These are phyloP conservation scores for Graphiopsis chlorocephala DNA, from an alignment of 2,329 filamentous ascomycete genomes.

Conservation along the genomic window DNA sequence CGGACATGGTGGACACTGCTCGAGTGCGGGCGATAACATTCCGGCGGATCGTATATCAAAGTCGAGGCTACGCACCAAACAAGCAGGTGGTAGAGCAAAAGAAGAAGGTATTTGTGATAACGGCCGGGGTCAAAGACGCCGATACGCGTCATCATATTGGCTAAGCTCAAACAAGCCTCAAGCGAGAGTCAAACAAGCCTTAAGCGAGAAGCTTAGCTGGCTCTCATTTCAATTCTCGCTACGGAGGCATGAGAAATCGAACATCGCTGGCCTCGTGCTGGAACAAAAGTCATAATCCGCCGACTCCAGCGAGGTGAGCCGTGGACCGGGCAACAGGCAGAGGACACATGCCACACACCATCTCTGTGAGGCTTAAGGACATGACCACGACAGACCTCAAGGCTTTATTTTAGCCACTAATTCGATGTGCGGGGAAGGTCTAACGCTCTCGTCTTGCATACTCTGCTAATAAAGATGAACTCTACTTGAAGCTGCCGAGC, in stretches of 20 bases:
- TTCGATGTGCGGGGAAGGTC: not conserved
- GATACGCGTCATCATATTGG: not conserved
- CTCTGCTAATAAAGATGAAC: not conserved
- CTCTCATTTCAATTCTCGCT: no score
- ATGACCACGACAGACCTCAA: not conserved
- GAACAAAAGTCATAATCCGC: not conserved
- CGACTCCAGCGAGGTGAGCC: not conserved
- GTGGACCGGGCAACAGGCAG: not conserved
- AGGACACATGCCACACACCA: not conserved
- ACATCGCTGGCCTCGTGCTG: not conserved
- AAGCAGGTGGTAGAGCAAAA: not conserved
- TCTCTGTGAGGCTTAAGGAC: not conserved
- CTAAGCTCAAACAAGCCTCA: conserved; percentile 1
- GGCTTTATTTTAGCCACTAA: not conserved
- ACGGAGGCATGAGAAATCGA: no score
- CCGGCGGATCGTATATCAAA: not conserved
- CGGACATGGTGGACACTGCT: not conserved
- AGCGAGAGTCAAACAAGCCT: not conserved
- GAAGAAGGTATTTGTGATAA: not conserved
- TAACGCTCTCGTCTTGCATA: no score
- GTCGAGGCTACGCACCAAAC: not conserved
- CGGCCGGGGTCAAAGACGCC: not conserved
- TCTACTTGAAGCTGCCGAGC: not conserved
- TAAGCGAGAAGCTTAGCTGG: not conserved
- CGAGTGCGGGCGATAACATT: not conserved